Conservation (phyloP, 495 filamentous ascomycete species). For the Aspergillus cavernicola region DNA sequence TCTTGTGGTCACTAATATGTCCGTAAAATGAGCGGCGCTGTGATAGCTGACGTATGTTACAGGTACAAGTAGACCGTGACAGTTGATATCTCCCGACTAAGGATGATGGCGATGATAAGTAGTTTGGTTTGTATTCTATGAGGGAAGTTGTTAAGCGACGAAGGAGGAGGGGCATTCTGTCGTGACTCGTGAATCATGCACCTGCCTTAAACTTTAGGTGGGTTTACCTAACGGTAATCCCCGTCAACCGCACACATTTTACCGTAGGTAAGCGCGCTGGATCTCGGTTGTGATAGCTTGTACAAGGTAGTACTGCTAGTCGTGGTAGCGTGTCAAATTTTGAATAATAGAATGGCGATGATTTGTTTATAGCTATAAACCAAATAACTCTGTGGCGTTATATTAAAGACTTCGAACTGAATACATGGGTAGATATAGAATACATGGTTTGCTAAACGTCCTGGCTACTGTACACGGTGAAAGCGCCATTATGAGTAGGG, state of each 20-base stretch:
- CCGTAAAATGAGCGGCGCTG: conserved; percentile 41
- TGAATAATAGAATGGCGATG: too few species aligned
- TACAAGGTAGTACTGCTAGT: too few species aligned
- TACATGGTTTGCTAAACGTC: conserved; percentile 13
- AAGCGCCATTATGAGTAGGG: neutral
- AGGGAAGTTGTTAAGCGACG: conserved; percentile 30
- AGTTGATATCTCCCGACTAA: neutral
- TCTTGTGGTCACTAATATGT: conserved; percentile 52
- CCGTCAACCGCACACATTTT: conserved; percentile 2
- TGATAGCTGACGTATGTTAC: conserved; percentile 10
- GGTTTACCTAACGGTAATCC: conserved; percentile 12
- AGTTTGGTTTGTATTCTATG: conserved; percentile 13
- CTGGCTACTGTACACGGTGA: conserved; percentile 7
- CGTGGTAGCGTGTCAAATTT: too few species aligned
- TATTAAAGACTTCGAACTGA: neutral
- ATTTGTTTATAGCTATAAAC: too few species aligned
- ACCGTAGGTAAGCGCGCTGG: conserved; percentile 15
- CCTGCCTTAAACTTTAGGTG: neutral
- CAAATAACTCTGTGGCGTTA: neutral
- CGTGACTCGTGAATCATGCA: conserved; percentile 6
- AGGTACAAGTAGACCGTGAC: neutral
- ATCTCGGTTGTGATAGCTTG: neutral
- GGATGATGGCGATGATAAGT: conserved; percentile 6
- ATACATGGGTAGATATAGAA: conserved; percentile 11
- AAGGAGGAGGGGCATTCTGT: conserved; percentile 45